phyloP scores from a whole-genome alignment of 306 rosid species.

The Leucaena leucocephala region DNA sequence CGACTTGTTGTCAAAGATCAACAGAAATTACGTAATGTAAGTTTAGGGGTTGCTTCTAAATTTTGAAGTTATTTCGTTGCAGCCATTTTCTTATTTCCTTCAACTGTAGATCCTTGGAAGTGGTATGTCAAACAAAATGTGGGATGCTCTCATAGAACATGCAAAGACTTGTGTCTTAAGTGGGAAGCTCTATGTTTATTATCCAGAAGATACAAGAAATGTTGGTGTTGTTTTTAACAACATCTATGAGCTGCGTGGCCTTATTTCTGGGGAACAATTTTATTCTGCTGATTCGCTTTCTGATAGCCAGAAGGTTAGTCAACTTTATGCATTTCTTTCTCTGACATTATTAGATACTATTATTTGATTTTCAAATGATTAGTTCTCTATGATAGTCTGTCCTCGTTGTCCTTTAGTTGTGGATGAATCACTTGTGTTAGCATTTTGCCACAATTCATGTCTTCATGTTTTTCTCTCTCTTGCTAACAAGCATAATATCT shows the following conservation, averaged over 20 bases:
- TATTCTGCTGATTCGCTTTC: constrained; percentile 83
- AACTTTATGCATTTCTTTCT: constrained; percentile 7
- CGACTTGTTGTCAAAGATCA: constrained; percentile 83
- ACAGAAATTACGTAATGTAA: constrained; percentile 76
- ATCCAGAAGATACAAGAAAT: constrained; percentile 87
- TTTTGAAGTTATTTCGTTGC: constrained; percentile 35
- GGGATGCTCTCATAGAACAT: constrained; percentile 98
- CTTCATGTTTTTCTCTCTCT: constrained; percentile 16
- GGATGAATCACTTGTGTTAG: constrained; percentile 19
- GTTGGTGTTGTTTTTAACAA: constrained; percentile 88
- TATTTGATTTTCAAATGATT: not conserved
- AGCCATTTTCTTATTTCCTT: constrained; percentile 34
- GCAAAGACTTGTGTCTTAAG: constrained; percentile 91
- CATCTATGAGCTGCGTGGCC: constrained; percentile 89
- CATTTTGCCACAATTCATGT: constrained; percentile 24
- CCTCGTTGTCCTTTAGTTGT: constrained; percentile 12
- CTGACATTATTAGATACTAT: constrained; percentile 8
- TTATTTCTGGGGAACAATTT: constrained; percentile 81
- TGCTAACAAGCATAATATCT: not conserved
- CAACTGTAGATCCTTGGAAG: constrained; percentile 91
- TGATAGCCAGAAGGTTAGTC: constrained; percentile 84
- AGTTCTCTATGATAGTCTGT: constrained; percentile 23
- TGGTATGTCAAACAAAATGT: constrained; percentile 99
- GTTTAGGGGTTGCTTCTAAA: constrained; percentile 41
- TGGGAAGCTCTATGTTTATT: constrained; percentile 89